Percentiles rank a stretch among this genome's conserved stretches.
These are phyloP conservation scores for Cornus florida DNA, from an alignment of 148 eudicot species.

Conservation along the genomic window DNA sequence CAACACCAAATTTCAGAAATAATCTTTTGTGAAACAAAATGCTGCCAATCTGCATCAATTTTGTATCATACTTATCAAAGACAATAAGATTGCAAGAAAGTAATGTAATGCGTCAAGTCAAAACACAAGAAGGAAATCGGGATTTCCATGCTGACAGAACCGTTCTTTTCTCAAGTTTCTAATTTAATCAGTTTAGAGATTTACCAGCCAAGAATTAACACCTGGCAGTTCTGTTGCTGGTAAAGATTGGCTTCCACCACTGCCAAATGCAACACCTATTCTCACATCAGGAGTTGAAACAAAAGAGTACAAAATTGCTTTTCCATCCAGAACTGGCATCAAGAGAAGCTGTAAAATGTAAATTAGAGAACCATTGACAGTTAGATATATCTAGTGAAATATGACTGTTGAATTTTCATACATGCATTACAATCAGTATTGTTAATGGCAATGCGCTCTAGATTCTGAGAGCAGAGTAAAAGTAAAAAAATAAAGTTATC, in stretches of 20 bases:
- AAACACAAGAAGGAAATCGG: background rate
- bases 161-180: background rate
- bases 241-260: constrained; percentile 85
- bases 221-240: constrained; percentile 96
- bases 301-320: constrained; percentile 82
- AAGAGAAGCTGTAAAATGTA: constrained; percentile 59
- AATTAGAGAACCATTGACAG: background rate
- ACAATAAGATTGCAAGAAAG: background rate
- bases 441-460: background rate
- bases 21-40: background rate
- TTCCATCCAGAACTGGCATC: constrained; percentile 87
- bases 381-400: background rate
- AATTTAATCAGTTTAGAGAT: constrained; percentile 9
- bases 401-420: background rate
- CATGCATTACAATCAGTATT: constrained; percentile 6
- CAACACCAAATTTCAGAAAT: background rate
- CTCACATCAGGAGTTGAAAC: constrained; percentile 82
- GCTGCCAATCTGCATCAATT: background rate
- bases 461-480: background rate
- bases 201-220: constrained; percentile 96
- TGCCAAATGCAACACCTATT: constrained; percentile 85
- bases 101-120: background rate
- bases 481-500: background rate
- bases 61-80: background rate
- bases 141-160: background rate